A percentile compares a stretch with the other conserved stretches of the same genome.
These are phyloP conservation scores for Nicotiana attenuata DNA, from an alignment of 257 asterid species.

Conservation along the genomic window DNA sequence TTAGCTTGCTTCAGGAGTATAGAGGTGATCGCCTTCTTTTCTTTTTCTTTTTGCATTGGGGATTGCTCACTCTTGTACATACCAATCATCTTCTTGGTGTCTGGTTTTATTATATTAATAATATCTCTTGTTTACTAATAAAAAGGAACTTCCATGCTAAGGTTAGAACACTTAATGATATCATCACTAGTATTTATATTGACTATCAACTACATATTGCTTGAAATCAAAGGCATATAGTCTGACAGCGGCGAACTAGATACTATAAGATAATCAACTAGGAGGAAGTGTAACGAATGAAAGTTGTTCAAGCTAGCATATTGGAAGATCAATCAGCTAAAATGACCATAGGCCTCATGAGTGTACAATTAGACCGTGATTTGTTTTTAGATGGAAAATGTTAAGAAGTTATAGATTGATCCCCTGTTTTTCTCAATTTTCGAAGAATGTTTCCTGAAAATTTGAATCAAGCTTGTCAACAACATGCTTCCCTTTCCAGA, in stretches of 20 bases:
- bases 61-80: too few species aligned
- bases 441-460: background rate
- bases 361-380: background rate
- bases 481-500: background rate
- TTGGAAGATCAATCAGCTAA: constrained; percentile 9
- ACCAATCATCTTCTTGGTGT: too few species aligned
- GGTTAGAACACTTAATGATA: background rate
- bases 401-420: background rate
- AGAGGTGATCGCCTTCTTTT: too few species aligned
- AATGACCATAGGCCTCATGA: background rate
- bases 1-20: too few species aligned
- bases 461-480: background rate
- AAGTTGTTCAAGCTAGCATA: constrained; percentile 10
- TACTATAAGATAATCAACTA: background rate
- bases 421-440: background rate
- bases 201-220: background rate
- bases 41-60: too few species aligned
- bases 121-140: too few species aligned
- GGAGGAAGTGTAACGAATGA: background rate
- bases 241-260: background rate
- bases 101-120: too few species aligned
- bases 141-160: background rate
- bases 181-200: background rate
- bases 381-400: too few species aligned
- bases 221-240: background rate